phyloP scores from a whole-genome alignment of 1,139 yeast genomes.

The Saccharomyces hybrid region DNA sequence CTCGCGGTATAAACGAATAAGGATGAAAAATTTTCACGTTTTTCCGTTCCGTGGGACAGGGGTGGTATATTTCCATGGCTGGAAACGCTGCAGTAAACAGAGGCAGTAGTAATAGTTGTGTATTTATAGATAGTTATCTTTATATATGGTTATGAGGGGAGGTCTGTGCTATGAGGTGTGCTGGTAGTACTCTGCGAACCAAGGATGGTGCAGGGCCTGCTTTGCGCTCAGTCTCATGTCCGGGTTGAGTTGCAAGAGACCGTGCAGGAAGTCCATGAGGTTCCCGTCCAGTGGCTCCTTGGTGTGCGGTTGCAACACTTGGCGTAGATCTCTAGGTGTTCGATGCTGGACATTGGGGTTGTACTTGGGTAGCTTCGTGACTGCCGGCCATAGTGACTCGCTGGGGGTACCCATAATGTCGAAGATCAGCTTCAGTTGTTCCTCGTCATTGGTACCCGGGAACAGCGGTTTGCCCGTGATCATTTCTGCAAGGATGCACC shows the following conservation, averaged over 20 bases:
- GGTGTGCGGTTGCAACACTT: slow-evolving; percentile 49
- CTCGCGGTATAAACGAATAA: not conserved
- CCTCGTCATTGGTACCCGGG: slow-evolving; percentile 95
- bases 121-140: not conserved
- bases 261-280: slow-evolving; percentile 70
- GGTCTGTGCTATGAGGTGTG: slow-evolving; percentile 2
- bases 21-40: not conserved
- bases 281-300: slow-evolving; percentile 57
- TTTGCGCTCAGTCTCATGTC: slow-evolving; percentile 85
- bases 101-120: not conserved
- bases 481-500: slow-evolving; percentile 75
- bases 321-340: slow-evolving; percentile 75
- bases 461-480: slow-evolving; percentile 94
- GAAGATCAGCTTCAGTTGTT: slow-evolving; percentile 81
- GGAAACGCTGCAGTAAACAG: not conserved
- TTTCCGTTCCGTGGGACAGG: not conserved
- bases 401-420: slow-evolving; percentile 94
- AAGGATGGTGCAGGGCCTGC: slow-evolving; percentile 88
- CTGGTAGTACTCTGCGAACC: slow-evolving; percentile 71
- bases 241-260: slow-evolving; percentile 83
- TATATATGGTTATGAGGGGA: not conserved
- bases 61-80: not conserved
- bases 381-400: slow-evolving; percentile 94
- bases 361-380: slow-evolving; percentile 77
- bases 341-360: slow-evolving; percentile 82